These are phyloP conservation scores for Ambrosiella xylebori DNA, from an alignment of 2,329 filamentous ascomycete species.

Conservation along the genomic window DNA sequence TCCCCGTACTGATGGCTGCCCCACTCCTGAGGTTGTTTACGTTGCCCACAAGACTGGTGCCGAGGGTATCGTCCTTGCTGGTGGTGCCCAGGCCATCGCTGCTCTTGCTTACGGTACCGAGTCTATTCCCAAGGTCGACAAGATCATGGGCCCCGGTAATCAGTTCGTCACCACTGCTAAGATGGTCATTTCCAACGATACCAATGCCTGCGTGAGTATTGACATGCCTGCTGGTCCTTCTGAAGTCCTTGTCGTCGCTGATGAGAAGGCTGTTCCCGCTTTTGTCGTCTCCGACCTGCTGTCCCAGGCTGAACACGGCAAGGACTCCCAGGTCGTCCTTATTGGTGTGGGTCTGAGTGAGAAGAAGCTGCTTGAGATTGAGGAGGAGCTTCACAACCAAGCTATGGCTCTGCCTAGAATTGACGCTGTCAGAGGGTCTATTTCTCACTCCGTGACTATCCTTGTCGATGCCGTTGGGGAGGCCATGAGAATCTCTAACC, in stretches of 20 bases:
- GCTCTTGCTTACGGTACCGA: constrained; percentile 96
- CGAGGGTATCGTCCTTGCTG: constrained; percentile 86
- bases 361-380: constrained; percentile 59
- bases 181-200: constrained; percentile 97
- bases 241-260: constrained; percentile 90
- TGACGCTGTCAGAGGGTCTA: constrained; percentile 79
- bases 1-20: constrained; percentile 69
- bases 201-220: constrained; percentile 83
- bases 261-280: constrained; percentile 71
- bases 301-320: constrained; percentile 90
- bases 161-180: constrained; percentile 97
- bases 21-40: constrained; percentile 95
- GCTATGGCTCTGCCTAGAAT: constrained; percentile 75
- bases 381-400: constrained; percentile 78
- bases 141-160: constrained; percentile 93
- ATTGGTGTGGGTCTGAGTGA: constrained; percentile 70
- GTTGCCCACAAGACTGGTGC: constrained; percentile 92
- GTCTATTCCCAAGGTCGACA: constrained; percentile 89
- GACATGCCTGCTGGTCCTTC: constrained; percentile 97
- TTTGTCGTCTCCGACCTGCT: constrained; percentile 92
- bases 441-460: constrained; percentile 82
- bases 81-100: constrained; percentile 86
- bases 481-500: constrained; percentile 70
- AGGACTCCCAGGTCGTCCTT: constrained; percentile 87
- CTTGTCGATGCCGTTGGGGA: constrained; percentile 52